Percentiles rank a stretch among this genome's conserved stretches.
phyloP scores from a whole-genome alignment of 768 basidiomycete genomes.

The Trametes coccinea region DNA sequence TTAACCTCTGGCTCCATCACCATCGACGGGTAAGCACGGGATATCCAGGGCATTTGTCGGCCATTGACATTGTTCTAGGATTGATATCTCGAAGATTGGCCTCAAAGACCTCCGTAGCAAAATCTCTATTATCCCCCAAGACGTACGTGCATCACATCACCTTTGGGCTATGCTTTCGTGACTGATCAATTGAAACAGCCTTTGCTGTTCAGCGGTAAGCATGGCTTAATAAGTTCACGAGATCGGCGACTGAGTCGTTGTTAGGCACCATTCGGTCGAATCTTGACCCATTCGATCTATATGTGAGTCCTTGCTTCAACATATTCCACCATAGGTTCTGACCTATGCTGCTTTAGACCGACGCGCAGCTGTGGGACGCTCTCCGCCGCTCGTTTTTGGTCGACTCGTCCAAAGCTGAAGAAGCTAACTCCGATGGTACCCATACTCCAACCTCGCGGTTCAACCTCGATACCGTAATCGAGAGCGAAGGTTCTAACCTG shows the following conservation, averaged over 20 bases:
- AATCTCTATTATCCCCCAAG: slow-evolving; percentile 69
- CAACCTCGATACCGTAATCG: slow-evolving; percentile 51
- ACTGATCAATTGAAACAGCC: slow-evolving; percentile 40
- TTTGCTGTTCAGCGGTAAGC: slow-evolving; percentile 54
- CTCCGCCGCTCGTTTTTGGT: slow-evolving; percentile 60
- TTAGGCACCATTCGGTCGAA: slow-evolving; percentile 58
- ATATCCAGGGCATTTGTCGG: background rate
- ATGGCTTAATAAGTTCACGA: slow-evolving; percentile 15
- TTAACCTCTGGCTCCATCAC: slow-evolving; percentile 56
- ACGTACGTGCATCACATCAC: slow-evolving; percentile 40
- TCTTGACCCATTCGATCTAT: slow-evolving; percentile 51
- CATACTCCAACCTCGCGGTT: slow-evolving; percentile 37
- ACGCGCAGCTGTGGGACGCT: slow-evolving; percentile 70
- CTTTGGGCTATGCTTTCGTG: no score
- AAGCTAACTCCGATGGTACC: slow-evolving; percentile 14
- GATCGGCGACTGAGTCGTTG: background rate
- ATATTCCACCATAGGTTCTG: no score
- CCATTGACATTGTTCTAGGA: slow-evolving; percentile 30
- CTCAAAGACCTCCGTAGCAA: slow-evolving; percentile 60
- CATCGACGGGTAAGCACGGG: slow-evolving; percentile 55
- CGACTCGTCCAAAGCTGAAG: slow-evolving; percentile 30
- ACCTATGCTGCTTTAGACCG: slow-evolving; percentile 25
- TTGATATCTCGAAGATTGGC: slow-evolving; percentile 71
- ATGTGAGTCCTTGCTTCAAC: slow-evolving; percentile 43
- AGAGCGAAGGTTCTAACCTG: slow-evolving; percentile 55